These are phyloP conservation scores for Hypericum androsaemum DNA, from an alignment of 345 rosid species.

Conservation along the genomic window DNA sequence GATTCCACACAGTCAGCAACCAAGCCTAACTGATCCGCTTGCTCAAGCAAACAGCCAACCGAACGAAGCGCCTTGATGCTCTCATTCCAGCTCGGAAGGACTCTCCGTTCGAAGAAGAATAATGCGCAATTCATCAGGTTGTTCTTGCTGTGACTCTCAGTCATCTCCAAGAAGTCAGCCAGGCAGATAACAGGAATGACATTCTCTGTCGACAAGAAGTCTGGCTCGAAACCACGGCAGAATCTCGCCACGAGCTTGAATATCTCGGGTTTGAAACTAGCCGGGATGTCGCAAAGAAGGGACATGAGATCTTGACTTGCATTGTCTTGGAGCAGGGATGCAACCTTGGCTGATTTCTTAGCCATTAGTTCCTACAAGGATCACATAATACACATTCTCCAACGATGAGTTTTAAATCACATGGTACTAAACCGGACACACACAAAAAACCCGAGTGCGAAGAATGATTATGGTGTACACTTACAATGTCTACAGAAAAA, in stretches of 20 bases:
- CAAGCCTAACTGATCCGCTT: conserved; percentile 36
- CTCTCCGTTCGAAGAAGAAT: conserved; percentile 37
- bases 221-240: conserved; percentile 46
- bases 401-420: background rate
- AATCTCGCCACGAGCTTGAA: conserved; percentile 58
- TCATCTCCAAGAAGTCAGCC: conserved; percentile 55
- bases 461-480: background rate
- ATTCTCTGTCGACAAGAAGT: conserved; percentile 38
- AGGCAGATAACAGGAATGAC: conserved; percentile 49
- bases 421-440: background rate
- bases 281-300: conserved; percentile 41
- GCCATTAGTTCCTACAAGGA: conserved; percentile 45
- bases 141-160: conserved; percentile 43
- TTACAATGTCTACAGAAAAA: conserved; percentile 37
- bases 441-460: background rate
- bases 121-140: conserved; percentile 45
- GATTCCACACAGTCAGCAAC: conserved; percentile 53
- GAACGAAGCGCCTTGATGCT: conserved; percentile 49
- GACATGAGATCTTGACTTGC: conserved; percentile 19
- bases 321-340: conserved; percentile 32
- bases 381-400: background rate
- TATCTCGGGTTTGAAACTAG: conserved; percentile 29
- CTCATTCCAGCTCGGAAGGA: conserved; percentile 70
- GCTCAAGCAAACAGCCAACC: conserved; percentile 24
- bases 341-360: conserved; percentile 50